These are phyloP conservation scores for Chlorella sp. DNA, from an alignment of 139 green algal species.

Conservation along the genomic window DNA sequence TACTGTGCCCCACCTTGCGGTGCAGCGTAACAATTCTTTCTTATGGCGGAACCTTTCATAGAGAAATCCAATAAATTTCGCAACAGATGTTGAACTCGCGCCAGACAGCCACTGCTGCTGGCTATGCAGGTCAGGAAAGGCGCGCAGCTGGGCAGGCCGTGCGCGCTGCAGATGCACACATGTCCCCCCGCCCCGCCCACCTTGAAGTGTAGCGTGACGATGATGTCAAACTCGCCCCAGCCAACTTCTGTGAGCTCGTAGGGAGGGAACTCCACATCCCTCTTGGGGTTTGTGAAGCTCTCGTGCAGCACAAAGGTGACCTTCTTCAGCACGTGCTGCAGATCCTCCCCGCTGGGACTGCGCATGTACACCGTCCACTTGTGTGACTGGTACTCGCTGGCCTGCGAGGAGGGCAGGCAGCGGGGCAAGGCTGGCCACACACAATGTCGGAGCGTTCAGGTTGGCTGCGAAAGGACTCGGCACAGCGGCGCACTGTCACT, in stretches of 20 bases:
- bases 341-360: slow-evolving; percentile 77
- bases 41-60: no score
- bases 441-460: neutral
- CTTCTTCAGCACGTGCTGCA: slow-evolving; percentile 81
- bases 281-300: slow-evolving; percentile 82
- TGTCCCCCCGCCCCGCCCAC: neutral
- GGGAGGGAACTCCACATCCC: slow-evolving; percentile 51
- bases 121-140: neutral
- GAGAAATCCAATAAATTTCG: no score
- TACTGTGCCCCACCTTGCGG: no score
- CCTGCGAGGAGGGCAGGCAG: slow-evolving; percentile 49
- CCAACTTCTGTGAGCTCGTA: slow-evolving; percentile 86
- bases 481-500: no score
- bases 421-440: neutral
- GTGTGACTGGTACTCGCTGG: slow-evolving; percentile 77
- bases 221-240: slow-evolving; percentile 98
- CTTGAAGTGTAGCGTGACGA: slow-evolving; percentile 27
- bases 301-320: slow-evolving; percentile 94
- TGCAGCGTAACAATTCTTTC: no score
- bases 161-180: neutral
- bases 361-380: slow-evolving; percentile 96
- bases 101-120: no score
- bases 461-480: no score
- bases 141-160: neutral
- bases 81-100: no score